Percentiles rank a stretch among this genome's conserved stretches.
Evolutionary conservation across 2,329 filamentous ascomycete species (phyloP).

Genomic region (Berkeleyomyces rouxiae): DNA sequence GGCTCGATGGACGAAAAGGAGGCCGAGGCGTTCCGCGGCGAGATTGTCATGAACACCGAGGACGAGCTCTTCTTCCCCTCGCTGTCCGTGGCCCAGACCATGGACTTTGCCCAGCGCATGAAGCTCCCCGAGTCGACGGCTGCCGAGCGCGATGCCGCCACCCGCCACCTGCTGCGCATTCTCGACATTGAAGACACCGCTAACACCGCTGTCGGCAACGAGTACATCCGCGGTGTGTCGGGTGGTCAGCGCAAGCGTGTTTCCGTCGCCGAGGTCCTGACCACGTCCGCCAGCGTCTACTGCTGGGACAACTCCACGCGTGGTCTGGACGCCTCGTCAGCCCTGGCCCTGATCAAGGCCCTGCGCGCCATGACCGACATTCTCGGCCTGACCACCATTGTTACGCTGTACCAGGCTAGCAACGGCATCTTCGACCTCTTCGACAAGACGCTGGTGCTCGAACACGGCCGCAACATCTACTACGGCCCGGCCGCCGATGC

Average conservation of each 20-base stretch:
- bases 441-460: slow-evolving; percentile 41
- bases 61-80: slow-evolving; percentile 50
- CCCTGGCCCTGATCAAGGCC: slow-evolving; percentile 58
- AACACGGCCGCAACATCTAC: slow-evolving; percentile 45
- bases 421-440: slow-evolving; percentile 48
- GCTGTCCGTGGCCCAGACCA: slow-evolving; percentile 52
- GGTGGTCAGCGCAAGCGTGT: slow-evolving; percentile 58
- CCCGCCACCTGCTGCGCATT: slow-evolving; percentile 39
- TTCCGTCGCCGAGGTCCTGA: slow-evolving; percentile 42
- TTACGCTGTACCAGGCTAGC: slow-evolving; percentile 59
- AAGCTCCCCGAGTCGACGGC: slow-evolving; percentile 34
- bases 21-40: slow-evolving; percentile 33
- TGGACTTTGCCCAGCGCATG: slow-evolving; percentile 49
- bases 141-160: slow-evolving; percentile 29
- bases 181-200: slow-evolving; percentile 56
- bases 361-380: slow-evolving; percentile 51
- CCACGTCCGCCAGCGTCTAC: slow-evolving; percentile 41
- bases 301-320: slow-evolving; percentile 59
- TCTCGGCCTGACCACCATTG: slow-evolving; percentile 46
- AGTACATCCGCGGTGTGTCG: slow-evolving; percentile 57
- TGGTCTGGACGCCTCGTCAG: slow-evolving; percentile 59
- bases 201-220: slow-evolving; percentile 58
- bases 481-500: slow-evolving; percentile 44
- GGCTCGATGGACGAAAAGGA: slow-evolving; percentile 33
- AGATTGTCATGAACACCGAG: slow-evolving; percentile 55